These are phyloP conservation scores for Saturnispora quitensis DNA, from an alignment of 805 yeast genomes.

Conservation along the genomic window DNA sequence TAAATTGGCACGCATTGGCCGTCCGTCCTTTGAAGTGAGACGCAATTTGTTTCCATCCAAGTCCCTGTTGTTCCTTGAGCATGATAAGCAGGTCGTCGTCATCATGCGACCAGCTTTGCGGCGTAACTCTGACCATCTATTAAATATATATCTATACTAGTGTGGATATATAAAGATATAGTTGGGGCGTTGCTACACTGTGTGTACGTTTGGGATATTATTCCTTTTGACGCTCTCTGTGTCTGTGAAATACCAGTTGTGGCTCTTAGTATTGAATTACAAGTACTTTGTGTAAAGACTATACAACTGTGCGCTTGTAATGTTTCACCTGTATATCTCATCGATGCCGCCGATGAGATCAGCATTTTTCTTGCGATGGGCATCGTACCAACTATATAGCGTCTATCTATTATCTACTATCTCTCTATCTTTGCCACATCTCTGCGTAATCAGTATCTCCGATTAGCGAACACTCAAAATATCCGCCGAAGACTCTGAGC, in stretches of 20 bases:
- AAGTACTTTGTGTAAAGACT: no score
- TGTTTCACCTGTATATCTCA: background rate
- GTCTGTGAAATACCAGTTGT: no score
- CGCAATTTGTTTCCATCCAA: constrained; percentile 87
- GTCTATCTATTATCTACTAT: background rate
- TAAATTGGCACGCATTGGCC: constrained; percentile 82
- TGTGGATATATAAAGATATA: background rate
- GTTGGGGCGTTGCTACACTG: no score
- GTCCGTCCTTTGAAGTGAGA: constrained; percentile 70
- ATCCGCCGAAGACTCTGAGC: background rate
- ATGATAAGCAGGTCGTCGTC: constrained; percentile 66
- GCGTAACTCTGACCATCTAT: constrained; percentile 8
- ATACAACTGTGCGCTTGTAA: no score
- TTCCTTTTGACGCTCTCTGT: no score
- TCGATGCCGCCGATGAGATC: background rate
- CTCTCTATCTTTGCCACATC: background rate
- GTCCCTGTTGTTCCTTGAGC: constrained; percentile 68
- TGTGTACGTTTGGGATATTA: no score
- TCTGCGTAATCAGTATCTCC: background rate
- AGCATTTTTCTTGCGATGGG: background rate
- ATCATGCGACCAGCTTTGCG: constrained; percentile 64
- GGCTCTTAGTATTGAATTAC: no score
- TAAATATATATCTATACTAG: no score
- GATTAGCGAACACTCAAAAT: background rate
- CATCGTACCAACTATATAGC: background rate